Evolutionary conservation across 2,329 filamentous ascomycete genomes (phyloP).

Genomic region (Diaporthe citriasiana): DNA sequence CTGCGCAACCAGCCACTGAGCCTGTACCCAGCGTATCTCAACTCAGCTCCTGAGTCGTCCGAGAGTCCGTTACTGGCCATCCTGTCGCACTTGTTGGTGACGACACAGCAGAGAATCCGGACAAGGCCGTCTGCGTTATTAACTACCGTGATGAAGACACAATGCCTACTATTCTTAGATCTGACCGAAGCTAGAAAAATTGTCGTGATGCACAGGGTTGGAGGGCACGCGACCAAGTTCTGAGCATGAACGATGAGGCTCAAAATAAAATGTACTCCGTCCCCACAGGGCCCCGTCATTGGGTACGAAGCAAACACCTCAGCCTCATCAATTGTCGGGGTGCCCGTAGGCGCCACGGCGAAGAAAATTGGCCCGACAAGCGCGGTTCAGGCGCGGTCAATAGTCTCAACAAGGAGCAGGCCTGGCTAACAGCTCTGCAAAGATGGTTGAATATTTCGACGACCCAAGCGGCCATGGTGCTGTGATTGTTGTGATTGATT

Average conservation of each 20-base stretch:
- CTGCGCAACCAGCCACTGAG: conserved; percentile 2
- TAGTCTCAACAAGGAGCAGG: conserved; percentile 30
- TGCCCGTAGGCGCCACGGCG: conserved; percentile 27
- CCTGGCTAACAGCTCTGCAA: neutral
- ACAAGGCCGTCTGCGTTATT: neutral
- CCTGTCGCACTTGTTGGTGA: neutral
- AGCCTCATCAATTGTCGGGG: conserved; percentile 37
- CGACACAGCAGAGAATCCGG: neutral
- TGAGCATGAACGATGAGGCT: conserved; percentile 18
- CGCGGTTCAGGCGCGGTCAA: conserved; percentile 18
- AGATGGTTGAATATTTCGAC: neutral
- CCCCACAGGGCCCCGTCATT: conserved; percentile 27
- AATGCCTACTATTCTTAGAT: conserved; percentile 37
- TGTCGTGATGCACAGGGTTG: neutral
- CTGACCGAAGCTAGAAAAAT: neutral
- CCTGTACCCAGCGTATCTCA: neutral
- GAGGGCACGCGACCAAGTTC: neutral
- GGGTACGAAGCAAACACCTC: conserved; percentile 21
- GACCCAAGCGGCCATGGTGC: conserved; percentile 1
- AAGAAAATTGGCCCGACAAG: conserved; percentile 27
- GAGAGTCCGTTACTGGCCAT: conserved; percentile 9
- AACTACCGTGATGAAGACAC: neutral
- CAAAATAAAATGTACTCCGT: conserved; percentile 16
- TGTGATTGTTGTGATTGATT: conserved; percentile 11
- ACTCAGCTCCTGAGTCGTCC: conserved; percentile 9